Evolutionary conservation across 177 flowering plant genomes (phyloP), one percentile per base, ranked within the genome.

Genomic region (Vitis hybrid): DNA sequence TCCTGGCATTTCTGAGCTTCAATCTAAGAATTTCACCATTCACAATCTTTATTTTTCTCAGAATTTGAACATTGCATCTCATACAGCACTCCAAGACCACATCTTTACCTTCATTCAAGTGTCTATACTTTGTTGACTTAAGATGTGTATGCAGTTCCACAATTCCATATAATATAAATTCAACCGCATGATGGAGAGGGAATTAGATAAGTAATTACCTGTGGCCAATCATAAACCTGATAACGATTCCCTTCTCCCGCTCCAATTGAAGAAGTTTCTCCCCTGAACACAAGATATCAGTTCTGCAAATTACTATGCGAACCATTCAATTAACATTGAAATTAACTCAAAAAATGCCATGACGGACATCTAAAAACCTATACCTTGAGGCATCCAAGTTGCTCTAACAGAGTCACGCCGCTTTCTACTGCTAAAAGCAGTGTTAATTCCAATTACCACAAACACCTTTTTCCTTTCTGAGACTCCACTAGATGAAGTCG

Each of bases 381-480:
- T 69, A 95, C 99, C 99, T 90, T 89, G 97, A 71, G 99, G 99
- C 99, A 95, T 88, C 99, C 99, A 95, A 59, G 99, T 93, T 71
- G 86, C 91, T 73, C 99, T 80, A 14, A 95, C 84, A 2, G 98
- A 95, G 79, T 95, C 99, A 56, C 99, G 91, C 75, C 99, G 81
- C 84, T 79, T 93, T 74, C 99, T 87, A 69, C 99, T 95, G 68
- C 99, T 95, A 73, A 95, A 95, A 59, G 99, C 99, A 59, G 99
- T 93, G 73, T 95, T 95, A 50, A 95, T 95, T 54, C 99, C 99
- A 71, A 95, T 93, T 51, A 95, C 98, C 74, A 93, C 79, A 71
- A 93, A 93, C 1, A 85, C 90, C 76, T 89, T 93, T 80, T 87
- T 82, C 77, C 68, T 85, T 1, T 80, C 77, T 13, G 73, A 62